Base-by-base conservation (phyloP, 2,329 filamentous ascomycete genomes). In the Epicoccum sorghinum region DNA sequence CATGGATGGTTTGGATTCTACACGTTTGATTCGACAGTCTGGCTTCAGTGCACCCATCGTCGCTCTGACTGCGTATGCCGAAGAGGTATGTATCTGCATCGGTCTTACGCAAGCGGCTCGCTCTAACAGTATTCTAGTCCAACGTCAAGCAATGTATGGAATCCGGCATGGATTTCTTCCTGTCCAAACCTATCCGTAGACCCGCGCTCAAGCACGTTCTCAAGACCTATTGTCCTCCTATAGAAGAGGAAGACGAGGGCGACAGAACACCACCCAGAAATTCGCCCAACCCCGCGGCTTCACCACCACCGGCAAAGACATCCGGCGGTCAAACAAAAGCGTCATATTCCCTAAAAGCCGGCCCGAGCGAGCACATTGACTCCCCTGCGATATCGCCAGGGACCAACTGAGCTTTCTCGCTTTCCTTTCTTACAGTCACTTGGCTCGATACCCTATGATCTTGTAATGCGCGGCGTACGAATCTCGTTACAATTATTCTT, bases 141-240 rank as follows among this genome's bases (percentile, higher is more conserved):
- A 56, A 56, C 23, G 53, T 56, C n/a, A 51, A 56, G 56, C 76
- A 80, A 59, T 82, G 80, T 73, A 89, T 95, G 72, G 91, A 93
- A 55, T 91, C 88, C 1, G 93, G 93, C 50, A 96, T 96, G 92
- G 86, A 96, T 68, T 91, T 92, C 77, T 96, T 96, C 73, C 80
- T 96, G 27, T 82, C 81, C 36, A 88, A 88, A 72, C 85, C 85
- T 0, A 96, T 96, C 60, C 84, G 90, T 43, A 80, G 92, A n/a
- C 90, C 90, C 1, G 90, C 90, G 4, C 80, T 96, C 52, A 96
- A 96, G 73, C 89, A 93, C 66, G 91, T 96, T 0, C 79, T 96
- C 10, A 90, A 89, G 68, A 91, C 82, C 47, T 86, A 91, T 69
- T 93, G 91, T 70, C 85, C 89, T 4, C 91, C 91, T 0, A 96